These are phyloP conservation scores for Catenaria anguillulae DNA, from an alignment of 371 early-diverging fungal genomes.

Conservation along the genomic window DNA sequence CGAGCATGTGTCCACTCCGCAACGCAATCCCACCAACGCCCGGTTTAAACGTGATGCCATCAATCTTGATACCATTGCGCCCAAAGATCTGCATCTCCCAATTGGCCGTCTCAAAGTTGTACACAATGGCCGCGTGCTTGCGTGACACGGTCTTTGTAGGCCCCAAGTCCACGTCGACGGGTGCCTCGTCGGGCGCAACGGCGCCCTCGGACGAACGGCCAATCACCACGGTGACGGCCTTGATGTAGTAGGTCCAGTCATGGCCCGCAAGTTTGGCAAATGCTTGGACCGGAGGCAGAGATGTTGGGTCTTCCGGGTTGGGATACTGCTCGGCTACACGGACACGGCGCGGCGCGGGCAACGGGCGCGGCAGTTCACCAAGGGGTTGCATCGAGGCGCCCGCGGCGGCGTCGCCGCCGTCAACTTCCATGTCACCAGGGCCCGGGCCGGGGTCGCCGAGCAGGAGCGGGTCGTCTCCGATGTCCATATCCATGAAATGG, in stretches of 20 bases:
- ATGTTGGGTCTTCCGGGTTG: background rate
- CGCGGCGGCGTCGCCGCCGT: too few species aligned
- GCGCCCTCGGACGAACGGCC: constrained; percentile 43
- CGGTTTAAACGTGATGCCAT: constrained; percentile 34
- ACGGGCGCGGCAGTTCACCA: too few species aligned
- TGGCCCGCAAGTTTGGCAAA: constrained; percentile 80
- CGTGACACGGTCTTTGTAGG: constrained; percentile 66
- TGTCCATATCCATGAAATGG: too few species aligned
- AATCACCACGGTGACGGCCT: constrained; percentile 54
- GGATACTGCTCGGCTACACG: background rate
- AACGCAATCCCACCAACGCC: too few species aligned
- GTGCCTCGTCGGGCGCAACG: constrained; percentile 25
- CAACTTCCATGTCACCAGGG: too few species aligned
- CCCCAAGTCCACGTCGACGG: constrained; percentile 65
- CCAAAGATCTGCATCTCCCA: constrained; percentile 72
- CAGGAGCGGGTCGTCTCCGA: too few species aligned
- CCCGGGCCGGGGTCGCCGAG: too few species aligned
- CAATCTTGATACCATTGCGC: constrained; percentile 72
- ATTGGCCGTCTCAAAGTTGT: constrained; percentile 56
- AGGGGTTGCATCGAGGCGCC: too few species aligned
- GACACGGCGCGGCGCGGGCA: background rate
- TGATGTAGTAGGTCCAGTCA: constrained; percentile 63
- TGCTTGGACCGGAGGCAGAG: constrained; percentile 52
- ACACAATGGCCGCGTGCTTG: constrained; percentile 67
- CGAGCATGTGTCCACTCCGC: constrained; percentile 45